phyloP scores from a whole-genome alignment of 169 alveolate species.

The Sarcocystis neurona region DNA sequence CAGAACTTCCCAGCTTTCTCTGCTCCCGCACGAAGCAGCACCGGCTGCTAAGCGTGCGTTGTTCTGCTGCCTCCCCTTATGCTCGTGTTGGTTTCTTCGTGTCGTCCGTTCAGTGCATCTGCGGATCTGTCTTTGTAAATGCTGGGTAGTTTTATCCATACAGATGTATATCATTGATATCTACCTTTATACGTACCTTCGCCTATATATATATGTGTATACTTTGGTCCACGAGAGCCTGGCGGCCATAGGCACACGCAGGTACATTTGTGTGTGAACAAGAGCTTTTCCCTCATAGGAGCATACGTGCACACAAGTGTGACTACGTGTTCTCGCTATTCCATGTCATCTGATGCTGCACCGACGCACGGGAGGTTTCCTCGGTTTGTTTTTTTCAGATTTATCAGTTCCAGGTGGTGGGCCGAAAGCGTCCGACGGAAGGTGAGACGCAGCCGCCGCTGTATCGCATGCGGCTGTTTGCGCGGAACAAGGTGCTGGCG shows the following conservation, averaged over 20 bases:
- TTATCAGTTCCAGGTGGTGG: conserved; percentile 93
- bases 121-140: too few species aligned
- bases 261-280: not conserved
- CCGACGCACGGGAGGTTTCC: not conserved
- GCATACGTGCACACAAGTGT: not conserved
- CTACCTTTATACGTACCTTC: too few species aligned
- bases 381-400: conserved; percentile 65
- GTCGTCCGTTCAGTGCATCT: too few species aligned
- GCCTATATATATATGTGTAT: too few species aligned
- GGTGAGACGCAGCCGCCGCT: conserved; percentile 91
- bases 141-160: too few species aligned
- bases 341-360: not conserved
- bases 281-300: not conserved
- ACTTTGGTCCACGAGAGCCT: too few species aligned
- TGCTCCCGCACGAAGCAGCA: too few species aligned
- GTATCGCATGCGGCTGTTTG: conserved; percentile 97
- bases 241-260: not conserved
- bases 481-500: conserved; percentile 95
- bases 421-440: conserved; percentile 95
- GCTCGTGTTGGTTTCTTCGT: too few species aligned
- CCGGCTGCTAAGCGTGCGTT: too few species aligned
- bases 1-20: too few species aligned
- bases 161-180: too few species aligned
- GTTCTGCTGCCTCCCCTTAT: too few species aligned
- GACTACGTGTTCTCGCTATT: not conserved